Conservation (phyloP, 2,329 filamentous ascomycete genomes). For the Lachnellula subtilissima region DNA sequence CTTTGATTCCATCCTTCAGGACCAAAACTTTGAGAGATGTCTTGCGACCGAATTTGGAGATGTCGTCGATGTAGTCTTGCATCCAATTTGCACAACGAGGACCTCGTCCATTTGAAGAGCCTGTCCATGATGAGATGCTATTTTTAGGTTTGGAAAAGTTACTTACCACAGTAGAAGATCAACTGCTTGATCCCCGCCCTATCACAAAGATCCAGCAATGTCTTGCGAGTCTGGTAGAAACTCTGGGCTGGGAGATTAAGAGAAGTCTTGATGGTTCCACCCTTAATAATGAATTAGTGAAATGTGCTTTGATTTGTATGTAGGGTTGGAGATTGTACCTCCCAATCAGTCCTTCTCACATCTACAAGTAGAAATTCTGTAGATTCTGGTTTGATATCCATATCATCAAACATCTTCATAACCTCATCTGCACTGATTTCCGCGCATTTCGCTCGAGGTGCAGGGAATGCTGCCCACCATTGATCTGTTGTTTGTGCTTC, state of each 20-base stretch:
- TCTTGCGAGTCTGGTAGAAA: conserved; percentile 46
- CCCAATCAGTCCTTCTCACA: conserved; percentile 49
- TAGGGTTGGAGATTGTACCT: conserved; percentile 27
- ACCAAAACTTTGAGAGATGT: conserved; percentile 42
- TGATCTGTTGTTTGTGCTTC: conserved; percentile 10
- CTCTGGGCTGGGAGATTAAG: conserved; percentile 54
- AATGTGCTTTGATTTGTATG: not conserved
- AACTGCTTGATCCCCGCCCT: conserved; percentile 44
- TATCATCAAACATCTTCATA: conserved; percentile 37
- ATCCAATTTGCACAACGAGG: conserved; percentile 52
- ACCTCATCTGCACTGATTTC: conserved; percentile 39
- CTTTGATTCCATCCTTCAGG: conserved; percentile 49
- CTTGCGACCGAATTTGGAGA: conserved; percentile 36
- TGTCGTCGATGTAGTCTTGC: conserved; percentile 48
- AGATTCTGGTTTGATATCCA: conserved; percentile 28
- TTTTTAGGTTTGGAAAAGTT: not conserved
- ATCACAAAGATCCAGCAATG: conserved; percentile 45
- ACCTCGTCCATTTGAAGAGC: conserved; percentile 47
- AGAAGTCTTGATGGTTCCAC: conserved; percentile 55
- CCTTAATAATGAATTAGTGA: conserved; percentile 34
- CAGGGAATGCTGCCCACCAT: conserved; percentile 36
- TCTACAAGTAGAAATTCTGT: conserved; percentile 46
- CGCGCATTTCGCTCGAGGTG: conserved; percentile 37
- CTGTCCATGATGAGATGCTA: conserved; percentile 29
- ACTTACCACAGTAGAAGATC: conserved; percentile 53